Conservation (phyloP, 75 land plant genomes). For the Adiantum capillusveneris region DNA sequence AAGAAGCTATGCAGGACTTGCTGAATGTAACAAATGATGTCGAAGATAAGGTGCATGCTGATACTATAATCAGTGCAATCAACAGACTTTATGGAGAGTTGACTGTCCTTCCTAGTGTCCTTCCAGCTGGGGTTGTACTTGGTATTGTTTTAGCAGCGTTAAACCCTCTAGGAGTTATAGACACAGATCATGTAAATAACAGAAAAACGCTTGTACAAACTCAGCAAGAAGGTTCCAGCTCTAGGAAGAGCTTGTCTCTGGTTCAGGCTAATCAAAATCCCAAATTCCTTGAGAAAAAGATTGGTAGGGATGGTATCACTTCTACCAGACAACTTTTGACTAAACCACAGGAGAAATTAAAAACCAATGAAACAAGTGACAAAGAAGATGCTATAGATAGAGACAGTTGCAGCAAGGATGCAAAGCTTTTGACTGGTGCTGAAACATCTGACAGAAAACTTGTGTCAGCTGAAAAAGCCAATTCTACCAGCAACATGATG, state of each 20-base stretch:
- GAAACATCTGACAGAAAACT: background rate
- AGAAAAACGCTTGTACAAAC: background rate
- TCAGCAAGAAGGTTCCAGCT: background rate
- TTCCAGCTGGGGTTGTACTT: slow-evolving; percentile 80
- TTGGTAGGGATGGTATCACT: background rate
- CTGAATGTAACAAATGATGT: background rate
- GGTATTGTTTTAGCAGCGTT: slow-evolving; percentile 73
- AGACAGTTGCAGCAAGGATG: background rate
- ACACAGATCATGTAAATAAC: background rate
- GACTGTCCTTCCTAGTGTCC: slow-evolving; percentile 35
- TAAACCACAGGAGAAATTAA: background rate
- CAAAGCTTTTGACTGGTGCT: background rate
- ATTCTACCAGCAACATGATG: slow-evolving; percentile 24
- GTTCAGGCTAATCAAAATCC: background rate
- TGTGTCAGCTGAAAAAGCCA: background rate
- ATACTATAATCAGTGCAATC: slow-evolving; percentile 30
- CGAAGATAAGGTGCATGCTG: slow-evolving; percentile 21
- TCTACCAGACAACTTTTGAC: background rate
- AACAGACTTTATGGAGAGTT: slow-evolving; percentile 43
- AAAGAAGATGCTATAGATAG: background rate
- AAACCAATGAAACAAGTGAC: background rate
- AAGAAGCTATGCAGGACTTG: background rate
- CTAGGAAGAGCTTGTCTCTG: background rate
- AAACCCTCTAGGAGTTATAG: slow-evolving; percentile 13
- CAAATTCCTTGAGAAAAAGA: background rate